Base-by-base conservation (phyloP, 805 yeast species). In the Pichia sporocuriosa region DNA sequence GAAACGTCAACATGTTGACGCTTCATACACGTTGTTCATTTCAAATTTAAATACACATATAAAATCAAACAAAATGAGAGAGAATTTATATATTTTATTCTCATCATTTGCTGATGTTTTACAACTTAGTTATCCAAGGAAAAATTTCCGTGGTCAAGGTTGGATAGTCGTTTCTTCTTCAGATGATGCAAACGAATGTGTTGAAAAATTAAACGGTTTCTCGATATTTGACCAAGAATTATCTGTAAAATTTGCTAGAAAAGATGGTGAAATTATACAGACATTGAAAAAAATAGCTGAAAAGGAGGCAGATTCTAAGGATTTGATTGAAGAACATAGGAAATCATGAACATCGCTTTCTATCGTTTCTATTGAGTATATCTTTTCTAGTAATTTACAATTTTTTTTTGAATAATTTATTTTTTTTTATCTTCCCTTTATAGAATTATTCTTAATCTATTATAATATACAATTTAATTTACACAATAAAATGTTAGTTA, bases 31-130 rank as follows among this genome's bases (percentile, higher is more conserved):
- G 0, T 55, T 82, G 5, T 81, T 81, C 56, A 52, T 79, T 9
- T 68, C 70, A 47, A 81, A 82, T 50, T 56, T 82, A 31, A 75
- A 78, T 49, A 81, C 80, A 46, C 69, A 79, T 49, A 61, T 81
- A 39, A 66, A 72, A 21, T 54, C 62, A 1, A 37, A 53, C 1
- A 59, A 66, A 21, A 51, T 81, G 44, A 73, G 72, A 49, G 73
- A 73, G 40, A 74, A 73, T 49, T 60, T 84, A 11, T 81, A 74
- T 52, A 52, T 81, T 16, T 54, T 81, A 6, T 81, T 80, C 49
- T 65, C 80, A 12, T 71, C 79, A 0, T 81, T 69, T 56, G 88
- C 87, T 0, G 87, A 81, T 53, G 73, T 84, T 3, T 54, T 81
- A 4, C 71, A 73, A 10, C 66, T 84, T 10, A 58, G 46, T 10